Evolutionary conservation across 2,329 filamentous ascomycete species (phyloP), one percentile per base, ranked within the genome.

Genomic region (Daldinia eschscholtzii): DNA sequence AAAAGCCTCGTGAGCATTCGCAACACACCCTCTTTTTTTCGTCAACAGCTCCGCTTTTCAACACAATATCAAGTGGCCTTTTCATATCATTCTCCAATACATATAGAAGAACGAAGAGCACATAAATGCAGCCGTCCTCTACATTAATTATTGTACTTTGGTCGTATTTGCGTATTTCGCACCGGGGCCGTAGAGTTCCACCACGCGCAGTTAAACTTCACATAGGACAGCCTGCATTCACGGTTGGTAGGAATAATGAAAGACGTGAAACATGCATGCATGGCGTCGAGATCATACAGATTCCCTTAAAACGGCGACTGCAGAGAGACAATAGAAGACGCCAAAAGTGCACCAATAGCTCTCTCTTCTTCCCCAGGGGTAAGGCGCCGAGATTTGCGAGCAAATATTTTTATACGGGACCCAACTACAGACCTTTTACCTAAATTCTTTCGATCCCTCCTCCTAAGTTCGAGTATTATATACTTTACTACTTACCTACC

Each of bases 191-290:
- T 70, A 64, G 67, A 65, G 61, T 64, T 63, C 26, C 37, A 10
- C 39, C 59, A 23, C 26, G 44, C 67, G 64, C 67, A 56, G 50
- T 67, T 41, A 56, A 52, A 52, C 33, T 35, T 10, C 10, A 35
- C 6, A 35, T 35, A 35, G 33, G 33, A 53, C 39, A 20, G 48
- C 30, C 42, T 55, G 56, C 64, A 68, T 58, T 37, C 12, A 50
- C 12, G 23, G 9, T 50, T 26, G 44, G 26, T 28, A 50, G 23
- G 26, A 55, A 63, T 57, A 64, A 18, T 48, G 9, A 59, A 59
- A 53, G 62, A 59, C 52, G 60, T 70, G 67, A 68, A 68, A 72
- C 70, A 72, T 72, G 67, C 70, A 65, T 68, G 67, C 64, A 61
- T 70, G 35, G 64, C 59, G 64, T 59, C 60, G 64, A 53, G 56